A percentile compares a stretch with the other conserved stretches of the same genome.
Evolutionary conservation across 345 rosid genomes (phyloP).

Genomic region (Eucalyptus regnans): DNA sequence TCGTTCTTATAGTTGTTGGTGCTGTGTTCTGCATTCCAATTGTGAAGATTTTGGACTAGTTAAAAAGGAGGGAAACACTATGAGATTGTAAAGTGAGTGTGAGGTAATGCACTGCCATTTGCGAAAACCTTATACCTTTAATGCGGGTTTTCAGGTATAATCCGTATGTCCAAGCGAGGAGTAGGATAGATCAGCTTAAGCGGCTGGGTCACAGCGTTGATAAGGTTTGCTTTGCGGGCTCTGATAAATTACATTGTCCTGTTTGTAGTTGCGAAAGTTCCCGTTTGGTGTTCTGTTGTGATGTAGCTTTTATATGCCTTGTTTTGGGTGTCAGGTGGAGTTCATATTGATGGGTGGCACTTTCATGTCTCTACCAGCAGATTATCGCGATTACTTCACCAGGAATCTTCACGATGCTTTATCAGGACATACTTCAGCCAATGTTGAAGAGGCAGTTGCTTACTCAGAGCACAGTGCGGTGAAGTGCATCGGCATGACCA

Average conservation of each 20-base stretch:
- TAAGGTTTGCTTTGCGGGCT: slow-evolving; percentile 34
- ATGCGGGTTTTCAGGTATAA: slow-evolving; percentile 43
- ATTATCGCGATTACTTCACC: slow-evolving; percentile 85
- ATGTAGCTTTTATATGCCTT: background rate
- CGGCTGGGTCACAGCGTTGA: slow-evolving; percentile 97
- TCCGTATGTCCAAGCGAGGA: slow-evolving; percentile 95
- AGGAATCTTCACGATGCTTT: slow-evolving; percentile 97
- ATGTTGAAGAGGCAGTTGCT: slow-evolving; percentile 93
- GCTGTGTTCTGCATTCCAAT: background rate
- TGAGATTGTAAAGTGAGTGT: background rate
- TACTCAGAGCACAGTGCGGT: slow-evolving; percentile 89
- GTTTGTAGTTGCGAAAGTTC: background rate
- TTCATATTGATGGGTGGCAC: slow-evolving; percentile 99
- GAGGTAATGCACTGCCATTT: background rate
- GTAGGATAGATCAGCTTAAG: slow-evolving; percentile 99
- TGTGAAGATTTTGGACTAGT: background rate
- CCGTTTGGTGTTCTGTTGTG: background rate
- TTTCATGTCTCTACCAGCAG: slow-evolving; percentile 94
- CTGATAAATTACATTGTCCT: background rate
- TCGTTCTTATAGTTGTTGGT: background rate
- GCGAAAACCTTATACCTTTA: background rate
- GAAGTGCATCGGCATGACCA: slow-evolving; percentile 99
- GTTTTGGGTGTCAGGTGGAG: slow-evolving; percentile 57
- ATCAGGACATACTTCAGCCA: slow-evolving; percentile 93
- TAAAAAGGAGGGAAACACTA: background rate